Evolutionary conservation across 2,329 filamentous ascomycete genomes (phyloP).

Genomic region (Botrytis byssoidea): DNA sequence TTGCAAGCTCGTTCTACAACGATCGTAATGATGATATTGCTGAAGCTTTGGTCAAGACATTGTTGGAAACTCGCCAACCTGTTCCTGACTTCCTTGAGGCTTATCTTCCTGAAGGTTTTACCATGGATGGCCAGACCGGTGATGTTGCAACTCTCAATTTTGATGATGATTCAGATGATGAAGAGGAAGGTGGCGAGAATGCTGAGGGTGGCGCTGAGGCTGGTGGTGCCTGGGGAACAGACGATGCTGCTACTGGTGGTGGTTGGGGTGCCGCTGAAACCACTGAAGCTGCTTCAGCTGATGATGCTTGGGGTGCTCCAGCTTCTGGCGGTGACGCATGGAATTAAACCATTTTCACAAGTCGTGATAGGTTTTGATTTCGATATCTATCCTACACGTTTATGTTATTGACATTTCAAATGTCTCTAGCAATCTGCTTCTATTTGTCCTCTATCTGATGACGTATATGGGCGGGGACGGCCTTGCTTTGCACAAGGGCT

Average conservation of each 20-base stretch:
- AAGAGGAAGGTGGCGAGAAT: constrained; percentile 49
- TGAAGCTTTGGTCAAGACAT: constrained; percentile 71
- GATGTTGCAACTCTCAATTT: constrained; percentile 40
- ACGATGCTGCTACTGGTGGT: neutral
- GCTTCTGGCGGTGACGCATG: neutral
- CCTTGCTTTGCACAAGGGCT: constrained; percentile 8
- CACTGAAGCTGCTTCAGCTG: constrained; percentile 9
- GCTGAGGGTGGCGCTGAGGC: constrained; percentile 19
- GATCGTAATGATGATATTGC: constrained; percentile 73
- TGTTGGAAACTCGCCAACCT: constrained; percentile 75
- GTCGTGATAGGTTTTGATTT: neutral
- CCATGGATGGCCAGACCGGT: constrained; percentile 30
- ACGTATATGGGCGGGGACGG: neutral
- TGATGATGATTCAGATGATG: constrained; percentile 59
- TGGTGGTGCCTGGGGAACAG: constrained; percentile 8
- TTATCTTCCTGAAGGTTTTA: constrained; percentile 57
- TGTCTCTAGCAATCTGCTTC: neutral
- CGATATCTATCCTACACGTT: neutral
- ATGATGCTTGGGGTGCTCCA: constrained; percentile 4
- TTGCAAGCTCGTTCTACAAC: constrained; percentile 87
- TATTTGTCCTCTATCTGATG: neutral
- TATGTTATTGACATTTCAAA: neutral
- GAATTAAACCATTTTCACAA: neutral
- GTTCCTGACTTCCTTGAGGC: constrained; percentile 78
- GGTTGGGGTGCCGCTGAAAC: constrained; percentile 13